These are phyloP conservation scores for Corynespora cassiicola DNA, from an alignment of 2,329 filamentous ascomycete species.

Conservation along the genomic window DNA sequence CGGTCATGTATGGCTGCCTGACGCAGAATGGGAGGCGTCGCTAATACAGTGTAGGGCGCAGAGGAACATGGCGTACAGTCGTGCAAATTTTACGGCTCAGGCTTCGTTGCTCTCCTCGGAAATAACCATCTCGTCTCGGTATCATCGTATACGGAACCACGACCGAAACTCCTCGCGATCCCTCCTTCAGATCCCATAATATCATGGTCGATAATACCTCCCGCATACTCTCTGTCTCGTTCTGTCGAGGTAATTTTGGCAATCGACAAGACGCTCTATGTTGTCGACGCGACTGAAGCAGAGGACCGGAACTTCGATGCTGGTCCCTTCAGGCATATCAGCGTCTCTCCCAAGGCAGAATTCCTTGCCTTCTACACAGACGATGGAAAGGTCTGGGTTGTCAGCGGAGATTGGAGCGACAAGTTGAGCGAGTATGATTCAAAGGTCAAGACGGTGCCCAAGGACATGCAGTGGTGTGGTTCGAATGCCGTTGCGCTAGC, in stretches of 20 bases:
- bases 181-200: slow-evolving; percentile 80
- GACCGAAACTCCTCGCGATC: slow-evolving; percentile 80
- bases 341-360: slow-evolving; percentile 87
- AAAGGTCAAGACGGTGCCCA: slow-evolving; percentile 81
- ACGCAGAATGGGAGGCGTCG: not conserved
- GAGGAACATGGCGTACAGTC: slow-evolving; percentile 86
- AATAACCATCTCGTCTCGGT: slow-evolving; percentile 90
- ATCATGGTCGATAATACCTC: slow-evolving; percentile 89
- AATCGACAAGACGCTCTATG: slow-evolving; percentile 81
- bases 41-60: slow-evolving; percentile 62
- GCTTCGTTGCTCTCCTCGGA: slow-evolving; percentile 89
- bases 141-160: slow-evolving; percentile 87
- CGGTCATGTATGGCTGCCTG: slow-evolving; percentile 65
- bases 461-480: slow-evolving; percentile 94
- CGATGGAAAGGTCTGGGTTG: slow-evolving; percentile 85
- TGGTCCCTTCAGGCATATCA: slow-evolving; percentile 89
- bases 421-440: slow-evolving; percentile 92
- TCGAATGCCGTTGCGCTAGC: slow-evolving; percentile 92
- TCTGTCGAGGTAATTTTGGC: slow-evolving; percentile 93
- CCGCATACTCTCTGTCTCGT: slow-evolving; percentile 84
- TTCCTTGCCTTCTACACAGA: slow-evolving; percentile 87
- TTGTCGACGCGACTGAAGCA: slow-evolving; percentile 86
- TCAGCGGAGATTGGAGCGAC: slow-evolving; percentile 93
- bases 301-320: slow-evolving; percentile 91
- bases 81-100: slow-evolving; percentile 90